Conservation (phyloP, 1,284 basidiomycete genomes). For the Leccinum subspadiceum region DNA sequence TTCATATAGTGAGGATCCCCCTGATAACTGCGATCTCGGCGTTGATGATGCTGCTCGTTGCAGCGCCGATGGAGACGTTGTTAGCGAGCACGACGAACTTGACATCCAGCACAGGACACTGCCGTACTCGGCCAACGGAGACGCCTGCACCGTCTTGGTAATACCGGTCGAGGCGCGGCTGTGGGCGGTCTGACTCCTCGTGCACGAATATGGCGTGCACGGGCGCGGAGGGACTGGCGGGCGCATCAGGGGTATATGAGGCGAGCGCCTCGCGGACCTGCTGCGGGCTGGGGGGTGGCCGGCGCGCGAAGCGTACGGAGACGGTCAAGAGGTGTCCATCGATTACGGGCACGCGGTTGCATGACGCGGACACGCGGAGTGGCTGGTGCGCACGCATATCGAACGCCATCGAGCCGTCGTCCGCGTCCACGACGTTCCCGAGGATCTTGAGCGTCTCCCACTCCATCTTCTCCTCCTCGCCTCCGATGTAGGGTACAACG, state of each 20-base stretch:
- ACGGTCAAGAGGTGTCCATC: constrained; percentile 92
- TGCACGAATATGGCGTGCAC: constrained; percentile 87
- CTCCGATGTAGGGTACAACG: constrained; percentile 91
- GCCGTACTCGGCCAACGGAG: constrained; percentile 86
- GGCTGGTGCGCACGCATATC: constrained; percentile 84
- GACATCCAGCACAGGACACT: constrained; percentile 91
- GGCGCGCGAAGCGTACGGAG: constrained; percentile 78
- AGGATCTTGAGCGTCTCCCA: constrained; percentile 99
- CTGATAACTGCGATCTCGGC: constrained; percentile 92
- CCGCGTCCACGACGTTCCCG: constrained; percentile 67
- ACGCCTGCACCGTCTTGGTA: constrained; percentile 93
- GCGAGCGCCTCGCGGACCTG: constrained; percentile 83
- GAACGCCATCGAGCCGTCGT: constrained; percentile 60
- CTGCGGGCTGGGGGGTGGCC: constrained; percentile 84
- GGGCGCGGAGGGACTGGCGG: constrained; percentile 86
- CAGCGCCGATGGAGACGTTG: constrained; percentile 96
- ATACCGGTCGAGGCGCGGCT: constrained; percentile 90
- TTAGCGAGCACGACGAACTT: constrained; percentile 95
- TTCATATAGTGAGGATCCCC: constrained; percentile 47
- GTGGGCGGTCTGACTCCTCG: constrained; percentile 90
- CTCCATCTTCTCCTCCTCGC: constrained; percentile 99
- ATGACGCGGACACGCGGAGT: constrained; percentile 85
- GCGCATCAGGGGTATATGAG: constrained; percentile 77
- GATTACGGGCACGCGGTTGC: constrained; percentile 91
- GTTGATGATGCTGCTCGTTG: constrained; percentile 97